A percentile compares a stretch with the other conserved stretches of the same genome.
phyloP scores from a whole-genome alignment of 768 basidiomycete genomes.

The Trametes sanguinea region DNA sequence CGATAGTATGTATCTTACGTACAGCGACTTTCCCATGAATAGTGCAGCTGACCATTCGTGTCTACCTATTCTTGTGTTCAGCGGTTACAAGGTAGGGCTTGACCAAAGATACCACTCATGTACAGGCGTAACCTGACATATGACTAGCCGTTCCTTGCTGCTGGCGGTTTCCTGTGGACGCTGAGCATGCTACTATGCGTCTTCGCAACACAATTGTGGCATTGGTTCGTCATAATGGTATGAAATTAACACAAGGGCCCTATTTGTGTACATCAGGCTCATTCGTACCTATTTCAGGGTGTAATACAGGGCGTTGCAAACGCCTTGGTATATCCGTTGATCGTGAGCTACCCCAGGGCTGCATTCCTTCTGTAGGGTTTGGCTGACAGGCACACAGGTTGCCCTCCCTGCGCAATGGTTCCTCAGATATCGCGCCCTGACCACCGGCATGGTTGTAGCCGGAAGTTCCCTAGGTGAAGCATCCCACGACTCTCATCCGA shows the following conservation, averaged over 20 bases:
- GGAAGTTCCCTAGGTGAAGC: conserved; percentile 28
- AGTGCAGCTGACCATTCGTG: neutral
- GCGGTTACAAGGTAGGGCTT: conserved; percentile 23
- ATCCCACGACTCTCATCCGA: too few species aligned
- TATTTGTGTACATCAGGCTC: neutral
- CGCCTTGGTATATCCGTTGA: conserved; percentile 25
- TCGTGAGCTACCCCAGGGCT: conserved; percentile 9
- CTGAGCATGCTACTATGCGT: conserved; percentile 26
- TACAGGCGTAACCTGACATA: neutral
- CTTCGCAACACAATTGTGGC: conserved; percentile 29
- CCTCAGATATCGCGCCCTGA: conserved; percentile 32
- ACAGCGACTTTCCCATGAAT: neutral
- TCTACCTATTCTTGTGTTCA: neutral
- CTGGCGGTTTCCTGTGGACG: conserved; percentile 29
- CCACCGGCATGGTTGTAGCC: conserved; percentile 38
- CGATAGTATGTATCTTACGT: conserved; percentile 23
- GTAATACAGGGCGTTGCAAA: conserved; percentile 22
- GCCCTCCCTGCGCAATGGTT: conserved; percentile 37
- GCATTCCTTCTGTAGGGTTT: neutral
- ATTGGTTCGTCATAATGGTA: conserved; percentile 27
- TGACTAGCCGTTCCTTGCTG: conserved; percentile 23
- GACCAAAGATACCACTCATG: neutral
- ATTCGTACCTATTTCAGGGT: conserved; percentile 12
- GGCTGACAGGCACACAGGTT: conserved; percentile 10
- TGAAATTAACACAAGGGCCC: neutral